These are phyloP conservation scores for Panaeolus cyanescens DNA, from an alignment of 768 basidiomycete genomes.

Conservation along the genomic window DNA sequence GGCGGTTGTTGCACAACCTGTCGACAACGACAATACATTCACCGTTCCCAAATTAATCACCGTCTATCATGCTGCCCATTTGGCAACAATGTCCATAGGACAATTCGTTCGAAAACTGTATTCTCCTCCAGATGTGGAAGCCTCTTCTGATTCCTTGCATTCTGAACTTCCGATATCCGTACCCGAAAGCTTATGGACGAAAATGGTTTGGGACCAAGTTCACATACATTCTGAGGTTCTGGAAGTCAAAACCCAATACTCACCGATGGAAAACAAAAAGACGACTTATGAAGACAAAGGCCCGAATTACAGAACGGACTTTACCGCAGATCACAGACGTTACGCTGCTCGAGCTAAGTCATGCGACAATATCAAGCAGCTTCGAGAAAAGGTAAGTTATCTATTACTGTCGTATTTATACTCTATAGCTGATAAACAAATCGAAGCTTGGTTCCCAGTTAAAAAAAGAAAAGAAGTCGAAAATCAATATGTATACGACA, in stretches of 20 bases:
- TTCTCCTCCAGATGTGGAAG: background rate
- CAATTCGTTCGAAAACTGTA: background rate
- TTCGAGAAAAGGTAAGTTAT: constrained; percentile 5
- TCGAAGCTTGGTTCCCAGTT: constrained; percentile 7
- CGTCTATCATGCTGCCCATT: background rate
- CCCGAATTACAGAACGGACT: background rate
- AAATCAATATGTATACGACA: background rate
- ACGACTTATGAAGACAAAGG: background rate
- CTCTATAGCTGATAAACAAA: background rate
- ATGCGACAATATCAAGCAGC: constrained; percentile 1
- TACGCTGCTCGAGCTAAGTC: background rate
- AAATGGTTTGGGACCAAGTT: background rate
- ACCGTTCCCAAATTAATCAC: background rate
- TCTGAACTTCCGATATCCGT: background rate
- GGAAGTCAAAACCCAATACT: background rate
- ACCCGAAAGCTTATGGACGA: background rate
- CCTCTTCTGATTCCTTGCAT: background rate
- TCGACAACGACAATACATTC: background rate
- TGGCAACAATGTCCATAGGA: background rate
- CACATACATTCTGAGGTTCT: background rate
- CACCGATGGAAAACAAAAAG: background rate
- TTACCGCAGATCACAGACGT: background rate
- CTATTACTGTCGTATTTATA: background rate
- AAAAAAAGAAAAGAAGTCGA: background rate
- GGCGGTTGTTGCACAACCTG: background rate